Percentiles rank a stretch among this genome's conserved stretches.
Conservation (phyloP, 768 basidiomycete genomes). For the Strobilomyces echinocephalus region DNA sequence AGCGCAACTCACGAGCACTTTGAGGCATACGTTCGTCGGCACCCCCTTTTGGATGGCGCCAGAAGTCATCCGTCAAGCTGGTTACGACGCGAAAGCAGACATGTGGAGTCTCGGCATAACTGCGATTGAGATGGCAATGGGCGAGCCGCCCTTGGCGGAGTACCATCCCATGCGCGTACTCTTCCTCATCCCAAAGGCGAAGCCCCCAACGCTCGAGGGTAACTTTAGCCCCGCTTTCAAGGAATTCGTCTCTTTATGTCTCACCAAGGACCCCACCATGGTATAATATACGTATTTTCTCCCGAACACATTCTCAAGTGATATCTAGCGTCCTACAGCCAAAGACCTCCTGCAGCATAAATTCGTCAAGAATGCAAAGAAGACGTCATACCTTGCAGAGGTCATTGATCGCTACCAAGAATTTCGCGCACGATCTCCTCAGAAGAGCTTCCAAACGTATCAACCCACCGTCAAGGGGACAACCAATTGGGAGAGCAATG, state of each 20-base stretch:
- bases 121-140: slow-evolving; percentile 96
- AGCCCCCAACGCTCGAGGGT: slow-evolving; percentile 86
- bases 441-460: slow-evolving; percentile 49
- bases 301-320: slow-evolving; percentile 9
- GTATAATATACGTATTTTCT: slow-evolving; percentile 40
- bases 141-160: slow-evolving; percentile 93
- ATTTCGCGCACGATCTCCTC: slow-evolving; percentile 58
- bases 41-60: slow-evolving; percentile 99
- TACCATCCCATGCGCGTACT: slow-evolving; percentile 99
- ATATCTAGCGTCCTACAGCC: slow-evolving; percentile 74
- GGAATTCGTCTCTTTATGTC: slow-evolving; percentile 84
- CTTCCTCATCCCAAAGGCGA: slow-evolving; percentile 96
- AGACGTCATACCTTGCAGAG: slow-evolving; percentile 79
- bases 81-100: slow-evolving; percentile 94
- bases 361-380: slow-evolving; percentile 82
- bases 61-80: slow-evolving; percentile 95
- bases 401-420: slow-evolving; percentile 86
- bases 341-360: slow-evolving; percentile 90
- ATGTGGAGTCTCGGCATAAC: slow-evolving; percentile 99
- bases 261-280: slow-evolving; percentile 85
- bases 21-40: slow-evolving; percentile 96
- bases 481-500: slow-evolving; percentile 63
- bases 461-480: slow-evolving; percentile 57
- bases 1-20: slow-evolving; percentile 89
- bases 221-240: slow-evolving; percentile 82